phyloP scores from a whole-genome alignment of 2,329 filamentous ascomycete species.

The Colletotrichum abscissum region DNA sequence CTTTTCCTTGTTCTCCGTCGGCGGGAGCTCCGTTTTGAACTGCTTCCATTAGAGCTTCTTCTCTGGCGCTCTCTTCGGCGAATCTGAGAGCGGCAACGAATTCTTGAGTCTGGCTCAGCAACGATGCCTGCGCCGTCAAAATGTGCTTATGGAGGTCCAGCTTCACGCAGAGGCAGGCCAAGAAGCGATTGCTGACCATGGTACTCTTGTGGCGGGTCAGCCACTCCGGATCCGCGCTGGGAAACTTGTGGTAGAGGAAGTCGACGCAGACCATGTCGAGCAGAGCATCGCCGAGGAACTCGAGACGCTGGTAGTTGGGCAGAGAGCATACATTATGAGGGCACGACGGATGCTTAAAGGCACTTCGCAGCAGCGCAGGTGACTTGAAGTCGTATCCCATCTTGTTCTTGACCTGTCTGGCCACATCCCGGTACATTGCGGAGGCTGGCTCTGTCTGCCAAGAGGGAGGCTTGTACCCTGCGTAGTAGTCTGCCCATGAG shows the following conservation, averaged over 20 bases:
- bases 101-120: conserved; percentile 59
- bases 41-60: background rate
- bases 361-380: conserved; percentile 81
- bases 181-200: conserved; percentile 98
- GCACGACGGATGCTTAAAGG: conserved; percentile 90
- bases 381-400: conserved; percentile 75
- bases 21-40: background rate
- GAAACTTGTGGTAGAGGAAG: conserved; percentile 81
- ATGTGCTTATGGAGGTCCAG: conserved; percentile 83
- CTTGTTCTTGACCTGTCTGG: conserved; percentile 69
- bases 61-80: conserved; percentile 48
- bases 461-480: conserved; percentile 72
- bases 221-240: conserved; percentile 91
- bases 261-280: conserved; percentile 89
- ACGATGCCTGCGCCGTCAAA: conserved; percentile 59
- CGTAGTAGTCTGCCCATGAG: conserved; percentile 79
- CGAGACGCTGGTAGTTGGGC: conserved; percentile 89
- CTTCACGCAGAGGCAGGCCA: conserved; percentile 82
- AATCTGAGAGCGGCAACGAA: conserved; percentile 70
- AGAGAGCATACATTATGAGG: conserved; percentile 77
- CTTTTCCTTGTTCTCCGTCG: background rate
- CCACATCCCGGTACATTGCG: conserved; percentile 76
- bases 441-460: conserved; percentile 76
- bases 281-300: conserved; percentile 91
- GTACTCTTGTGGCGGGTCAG: conserved; percentile 98